phyloP scores from a whole-genome alignment of 208 protist genomes.

The Novymonas esmeraldas region DNA sequence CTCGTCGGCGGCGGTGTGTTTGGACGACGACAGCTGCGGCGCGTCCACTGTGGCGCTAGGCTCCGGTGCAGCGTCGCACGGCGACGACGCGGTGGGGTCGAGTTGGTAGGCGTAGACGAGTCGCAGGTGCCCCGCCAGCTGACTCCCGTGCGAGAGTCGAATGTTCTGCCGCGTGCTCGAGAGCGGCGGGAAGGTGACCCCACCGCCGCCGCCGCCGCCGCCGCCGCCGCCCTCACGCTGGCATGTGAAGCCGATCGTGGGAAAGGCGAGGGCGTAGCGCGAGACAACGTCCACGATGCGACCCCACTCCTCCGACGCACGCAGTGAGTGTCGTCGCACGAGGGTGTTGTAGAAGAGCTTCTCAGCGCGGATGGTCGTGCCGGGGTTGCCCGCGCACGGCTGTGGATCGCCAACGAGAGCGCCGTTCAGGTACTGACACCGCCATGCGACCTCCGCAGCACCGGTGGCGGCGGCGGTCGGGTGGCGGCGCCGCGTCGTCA shows the following conservation, averaged over 20 bases:
- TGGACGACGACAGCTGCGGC: background rate
- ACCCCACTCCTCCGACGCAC: slow-evolving; percentile 92
- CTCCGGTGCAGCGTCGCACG: background rate
- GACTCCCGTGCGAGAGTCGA: slow-evolving; percentile 58
- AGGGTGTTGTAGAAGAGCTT: slow-evolving; percentile 92
- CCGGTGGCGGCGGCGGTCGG: background rate
- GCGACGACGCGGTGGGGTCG: background rate
- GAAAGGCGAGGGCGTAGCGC: slow-evolving; percentile 87
- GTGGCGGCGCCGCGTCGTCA: slow-evolving; percentile 59
- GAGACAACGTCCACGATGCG: slow-evolving; percentile 91
- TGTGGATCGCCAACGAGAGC: slow-evolving; percentile 88
- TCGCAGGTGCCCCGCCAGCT: slow-evolving; percentile 57
- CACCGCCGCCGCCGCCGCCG: slow-evolving; percentile 8
- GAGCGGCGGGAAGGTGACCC: slow-evolving; percentile 58
- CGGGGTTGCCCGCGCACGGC: slow-evolving; percentile 76
- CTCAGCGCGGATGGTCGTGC: slow-evolving; percentile 87
- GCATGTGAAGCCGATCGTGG: slow-evolving; percentile 74
- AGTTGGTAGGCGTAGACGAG: slow-evolving; percentile 53
- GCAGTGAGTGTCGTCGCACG: slow-evolving; percentile 78
- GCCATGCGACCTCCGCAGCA: slow-evolving; percentile 47
- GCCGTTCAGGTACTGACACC: slow-evolving; percentile 87
- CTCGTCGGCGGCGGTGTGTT: slow-evolving; percentile 1
- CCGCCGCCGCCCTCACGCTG: slow-evolving; percentile 35
- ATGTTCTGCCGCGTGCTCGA: slow-evolving; percentile 80
- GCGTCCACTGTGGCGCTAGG: background rate